Evolutionary conservation across 441 rosid genomes (phyloP).

Genomic region (Populus hybrid): DNA sequence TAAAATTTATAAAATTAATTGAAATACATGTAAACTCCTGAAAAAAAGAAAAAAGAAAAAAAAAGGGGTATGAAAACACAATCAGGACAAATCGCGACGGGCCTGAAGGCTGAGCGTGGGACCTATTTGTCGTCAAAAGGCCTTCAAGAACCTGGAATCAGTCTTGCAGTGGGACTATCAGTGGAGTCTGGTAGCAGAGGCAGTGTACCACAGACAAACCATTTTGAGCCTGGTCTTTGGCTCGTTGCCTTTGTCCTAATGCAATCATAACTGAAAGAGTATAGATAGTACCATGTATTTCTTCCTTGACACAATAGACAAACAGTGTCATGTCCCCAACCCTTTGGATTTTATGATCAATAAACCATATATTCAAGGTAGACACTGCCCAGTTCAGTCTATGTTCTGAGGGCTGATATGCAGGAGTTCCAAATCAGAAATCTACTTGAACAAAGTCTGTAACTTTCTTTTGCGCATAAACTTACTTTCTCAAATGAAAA

Average conservation of each 20-base stretch:
- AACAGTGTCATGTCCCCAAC: not conserved
- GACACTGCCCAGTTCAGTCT: not conserved
- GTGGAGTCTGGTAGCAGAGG: not conserved
- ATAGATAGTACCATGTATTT: not conserved
- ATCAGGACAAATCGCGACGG: not conserved
- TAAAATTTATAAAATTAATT: no score
- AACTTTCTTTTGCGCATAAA: not conserved
- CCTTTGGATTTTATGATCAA: not conserved
- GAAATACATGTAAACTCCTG: no score
- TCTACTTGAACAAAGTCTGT: not conserved
- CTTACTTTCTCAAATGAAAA: not conserved
- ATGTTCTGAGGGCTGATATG: not conserved
- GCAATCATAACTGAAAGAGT: not conserved
- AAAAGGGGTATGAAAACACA: not conserved
- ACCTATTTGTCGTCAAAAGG: not conserved
- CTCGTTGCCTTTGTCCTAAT: constrained; percentile 3
- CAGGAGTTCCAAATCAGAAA: not conserved
- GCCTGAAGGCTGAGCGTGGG: not conserved
- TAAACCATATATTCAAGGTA: not conserved
- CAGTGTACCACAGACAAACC: not conserved
- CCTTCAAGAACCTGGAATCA: not conserved
- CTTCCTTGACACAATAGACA: not conserved
- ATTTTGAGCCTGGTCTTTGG: constrained; percentile 6
- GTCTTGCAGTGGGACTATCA: constrained; percentile 1
- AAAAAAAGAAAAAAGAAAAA: no score